Base-by-base conservation (phyloP, 306 rosid genomes). In the Cicer yamashitae region DNA sequence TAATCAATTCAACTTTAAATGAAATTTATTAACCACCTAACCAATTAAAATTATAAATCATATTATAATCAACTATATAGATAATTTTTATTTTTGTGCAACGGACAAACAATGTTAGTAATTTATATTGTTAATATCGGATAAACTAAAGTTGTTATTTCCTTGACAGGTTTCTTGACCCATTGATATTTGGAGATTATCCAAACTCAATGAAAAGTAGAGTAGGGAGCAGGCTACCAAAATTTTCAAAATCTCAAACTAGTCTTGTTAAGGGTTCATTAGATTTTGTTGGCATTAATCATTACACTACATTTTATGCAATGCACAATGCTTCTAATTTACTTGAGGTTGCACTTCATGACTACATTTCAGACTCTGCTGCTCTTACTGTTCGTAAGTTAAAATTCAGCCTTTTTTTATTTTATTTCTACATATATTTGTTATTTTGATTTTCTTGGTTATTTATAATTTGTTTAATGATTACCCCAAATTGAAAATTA, bases 261-360 rank as follows among this genome's bases (percentile, higher is more conserved):
- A 7, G 71, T 65, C 82, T 88, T 46, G 11, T 93, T 9, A 87
- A 88, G 62, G 92, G 96, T 40, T 93, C 97, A 44, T 51, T 88
- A 52, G 96, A 93, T 83, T 93, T 91, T 81, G 87, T 93, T 20
- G 98, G 97, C 13, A 91, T 93, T 34, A 91, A 93, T 81, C 96
- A 93, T 77, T 93, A 91, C 77, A 93, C 96, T 17, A 89, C 96
- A 47, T 84, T 79, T 75, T 93, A 85, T 77, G 97, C 89, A 34
- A 70, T 38, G 40, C 62, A 83, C 46, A 74, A 77, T 77, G 20
- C 70, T 30, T 11, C 74, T 43, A 37, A 54, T 53, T 0, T 68
- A 47, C 0, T 77, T 5, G 78, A 64, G 0, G 73, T 6, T 3
- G 12, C 25, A 1, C 83, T 89, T 40, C 69, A 84, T 13, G 94